Base-by-base conservation (phyloP, 306 rosid genomes). In the Rosa rugosa region DNA sequence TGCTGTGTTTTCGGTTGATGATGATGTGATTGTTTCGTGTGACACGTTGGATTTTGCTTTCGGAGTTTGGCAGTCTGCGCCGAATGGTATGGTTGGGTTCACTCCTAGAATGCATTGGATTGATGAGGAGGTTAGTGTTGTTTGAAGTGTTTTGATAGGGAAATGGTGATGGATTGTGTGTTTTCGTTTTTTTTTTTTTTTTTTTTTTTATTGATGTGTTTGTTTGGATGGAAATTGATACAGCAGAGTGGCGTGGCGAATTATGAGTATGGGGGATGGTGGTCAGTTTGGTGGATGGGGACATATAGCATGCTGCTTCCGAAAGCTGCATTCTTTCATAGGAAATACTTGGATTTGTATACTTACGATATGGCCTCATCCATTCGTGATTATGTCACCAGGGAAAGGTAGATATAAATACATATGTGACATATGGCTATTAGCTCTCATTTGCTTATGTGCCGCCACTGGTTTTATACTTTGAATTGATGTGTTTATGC, bases 221-320 rank as follows among this genome's bases (percentile, higher is more conserved):
- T 13, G 44, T 20, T 64, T 82, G 75, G 50, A 78, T 77, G 36
- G 45, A 62, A 70, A 56, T 56, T 20, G 11, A 6, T 72, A 79
- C 87, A 88, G 89, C 76, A 81, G 74, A 82, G 76, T 78, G 83
- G 79, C 51, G 82, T 51, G 77, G 86, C 81, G 81, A 75, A 77
- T 69, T 86, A 86, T 72, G 83, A 66, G 84, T 88, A 88, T 77
- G 88, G 89, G 75, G 92, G 92, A 71, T 90, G 91, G 91, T 88
- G 91, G 91, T 88, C 94, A 2, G 90, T 90, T 69, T 90, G 92
- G 90, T 80, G 89, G 87, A 88, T 68, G 83, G 91, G 92, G 50
- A 88, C 90, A 80, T 86, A 86, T 68, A 88, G 91, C 72, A 84
- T 88, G 85, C 83, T 86, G 70, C 94, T 90, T 46, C 81, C 87